Evolutionary conservation across 2,329 filamentous ascomycete species (phyloP).

Genomic region (Venturia oleaginea): DNA sequence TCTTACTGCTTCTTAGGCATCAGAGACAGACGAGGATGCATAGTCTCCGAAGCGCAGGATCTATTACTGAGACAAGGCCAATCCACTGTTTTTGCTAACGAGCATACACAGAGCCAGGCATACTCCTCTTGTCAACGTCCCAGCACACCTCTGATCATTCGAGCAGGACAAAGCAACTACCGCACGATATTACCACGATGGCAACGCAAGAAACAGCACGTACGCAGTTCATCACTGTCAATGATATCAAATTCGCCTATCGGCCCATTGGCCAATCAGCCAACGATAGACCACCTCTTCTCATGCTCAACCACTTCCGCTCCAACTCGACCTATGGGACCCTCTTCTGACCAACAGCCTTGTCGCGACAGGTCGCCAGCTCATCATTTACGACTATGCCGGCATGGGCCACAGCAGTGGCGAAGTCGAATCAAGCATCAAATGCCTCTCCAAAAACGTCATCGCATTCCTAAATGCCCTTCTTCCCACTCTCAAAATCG

Average conservation of each 20-base stretch:
- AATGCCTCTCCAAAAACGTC: constrained; percentile 26
- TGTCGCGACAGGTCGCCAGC: constrained; percentile 28
- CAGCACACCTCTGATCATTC: too few species aligned
- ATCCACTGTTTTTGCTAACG: too few species aligned
- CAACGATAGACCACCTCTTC: constrained; percentile 15
- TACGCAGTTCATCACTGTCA: constrained; percentile 5
- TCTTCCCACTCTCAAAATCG: constrained; percentile 24
- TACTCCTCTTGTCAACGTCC: too few species aligned
- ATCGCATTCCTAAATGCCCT: constrained; percentile 20
- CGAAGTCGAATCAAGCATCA: constrained; percentile 31
- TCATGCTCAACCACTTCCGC: constrained; percentile 21
- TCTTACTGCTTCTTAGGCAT: too few species aligned
- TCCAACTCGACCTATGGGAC: constrained; percentile 21
- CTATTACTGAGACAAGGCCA: too few species aligned
- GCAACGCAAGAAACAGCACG: constrained; percentile 14
- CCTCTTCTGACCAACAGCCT: constrained; percentile 35
- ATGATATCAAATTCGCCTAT: constrained; percentile 19
- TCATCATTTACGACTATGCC: constrained; percentile 41
- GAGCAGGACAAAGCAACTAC: too few species aligned
- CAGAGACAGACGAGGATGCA: too few species aligned
- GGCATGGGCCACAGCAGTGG: constrained; percentile 40
- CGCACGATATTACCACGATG: not conserved
- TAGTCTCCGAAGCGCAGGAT: too few species aligned
- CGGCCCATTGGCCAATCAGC: constrained; percentile 16
- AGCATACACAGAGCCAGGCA: too few species aligned